These are phyloP conservation scores for Suillus subalutaceus DNA, from an alignment of 768 basidiomycete genomes.

Conservation along the genomic window DNA sequence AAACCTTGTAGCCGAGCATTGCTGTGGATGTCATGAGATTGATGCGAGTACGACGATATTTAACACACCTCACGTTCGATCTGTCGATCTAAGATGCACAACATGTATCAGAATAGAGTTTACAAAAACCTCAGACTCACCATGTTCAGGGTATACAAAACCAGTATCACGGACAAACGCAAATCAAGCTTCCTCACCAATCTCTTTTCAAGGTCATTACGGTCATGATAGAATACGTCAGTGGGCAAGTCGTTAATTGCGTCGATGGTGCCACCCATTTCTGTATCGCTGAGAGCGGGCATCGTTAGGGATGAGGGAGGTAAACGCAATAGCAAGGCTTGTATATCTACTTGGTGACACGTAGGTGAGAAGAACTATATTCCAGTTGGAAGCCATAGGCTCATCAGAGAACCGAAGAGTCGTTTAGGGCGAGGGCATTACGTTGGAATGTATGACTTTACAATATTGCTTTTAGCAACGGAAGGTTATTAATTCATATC, in stretches of 20 bases:
- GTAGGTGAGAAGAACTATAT: too few species aligned
- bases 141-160: slow-evolving; percentile 16
- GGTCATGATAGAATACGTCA: background rate
- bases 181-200: slow-evolving; percentile 15
- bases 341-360: background rate
- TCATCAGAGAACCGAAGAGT: too few species aligned
- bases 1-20: slow-evolving; percentile 26
- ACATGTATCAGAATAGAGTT: background rate
- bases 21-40: slow-evolving; percentile 3
- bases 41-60: background rate
- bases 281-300: background rate
- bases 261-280: background rate
- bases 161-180: slow-evolving; percentile 11
- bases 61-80: slow-evolving; percentile 8
- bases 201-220: slow-evolving; percentile 2
- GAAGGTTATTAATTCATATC: background rate
- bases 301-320: background rate
- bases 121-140: background rate
- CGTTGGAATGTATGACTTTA: too few species aligned
- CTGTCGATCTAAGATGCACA: slow-evolving; percentile 12
- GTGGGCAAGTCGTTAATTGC: background rate
- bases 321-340: background rate
- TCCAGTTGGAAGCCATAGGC: too few species aligned
- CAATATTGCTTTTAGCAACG: too few species aligned
- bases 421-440: too few species aligned